Conservation (phyloP, 2,329 filamentous ascomycete genomes). For the Pseudocercospora cruenta region DNA sequence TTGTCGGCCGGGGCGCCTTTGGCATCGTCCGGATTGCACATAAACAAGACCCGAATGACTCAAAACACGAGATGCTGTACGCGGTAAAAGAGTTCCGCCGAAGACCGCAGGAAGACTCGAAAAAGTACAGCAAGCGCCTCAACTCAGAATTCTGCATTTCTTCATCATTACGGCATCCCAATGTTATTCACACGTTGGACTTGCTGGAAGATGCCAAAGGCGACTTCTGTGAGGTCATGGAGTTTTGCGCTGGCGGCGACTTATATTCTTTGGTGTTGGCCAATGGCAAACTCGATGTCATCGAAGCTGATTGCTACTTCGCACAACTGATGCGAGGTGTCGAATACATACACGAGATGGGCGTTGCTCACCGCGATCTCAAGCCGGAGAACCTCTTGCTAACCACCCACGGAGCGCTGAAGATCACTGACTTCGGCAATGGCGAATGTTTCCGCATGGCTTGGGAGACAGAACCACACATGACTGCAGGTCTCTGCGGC, state of each 20-base stretch:
- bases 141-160: slow-evolving; percentile 99
- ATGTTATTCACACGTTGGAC: slow-evolving; percentile 97
- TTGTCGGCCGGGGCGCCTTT: slow-evolving; percentile 94
- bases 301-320: slow-evolving; percentile 97
- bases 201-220: slow-evolving; percentile 94
- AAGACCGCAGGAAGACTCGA: slow-evolving; percentile 88
- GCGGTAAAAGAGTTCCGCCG: slow-evolving; percentile 98
- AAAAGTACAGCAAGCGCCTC: slow-evolving; percentile 96
- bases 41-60: slow-evolving; percentile 83
- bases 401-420: slow-evolving; percentile 87
- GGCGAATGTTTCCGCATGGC: slow-evolving; percentile 99
- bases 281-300: slow-evolving; percentile 86
- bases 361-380: slow-evolving; percentile 92
- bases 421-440: slow-evolving; percentile 98
- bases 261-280: slow-evolving; percentile 91
- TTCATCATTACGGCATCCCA: slow-evolving; percentile 92
- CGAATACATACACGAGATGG: slow-evolving; percentile 99
- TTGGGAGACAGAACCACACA: slow-evolving; percentile 97
- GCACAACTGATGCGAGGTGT: slow-evolving; percentile 99
- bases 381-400: slow-evolving; percentile 96
- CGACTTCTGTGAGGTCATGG: slow-evolving; percentile 99
- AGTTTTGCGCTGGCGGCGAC: slow-evolving; percentile 96
- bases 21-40: slow-evolving; percentile 97
- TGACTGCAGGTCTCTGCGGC: slow-evolving; percentile 95
- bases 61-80: slow-evolving; percentile 81